phyloP scores from a whole-genome alignment of 257 asterid genomes.

The Nicotiana sylvestris region DNA sequence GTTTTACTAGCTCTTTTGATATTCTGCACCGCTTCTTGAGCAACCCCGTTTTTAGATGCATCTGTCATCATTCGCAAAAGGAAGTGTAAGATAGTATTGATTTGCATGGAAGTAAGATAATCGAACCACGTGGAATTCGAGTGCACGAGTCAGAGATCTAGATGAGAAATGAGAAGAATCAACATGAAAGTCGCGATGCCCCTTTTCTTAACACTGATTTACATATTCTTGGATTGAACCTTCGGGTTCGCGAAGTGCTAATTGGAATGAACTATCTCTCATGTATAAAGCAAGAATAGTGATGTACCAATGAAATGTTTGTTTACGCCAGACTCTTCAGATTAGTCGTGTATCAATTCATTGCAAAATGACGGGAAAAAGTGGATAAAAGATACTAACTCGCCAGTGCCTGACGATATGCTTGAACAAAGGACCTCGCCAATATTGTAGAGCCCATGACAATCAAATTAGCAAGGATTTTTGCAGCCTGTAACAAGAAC shows the following conservation, averaged over 20 bases:
- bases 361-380: background rate
- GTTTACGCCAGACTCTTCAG: background rate
- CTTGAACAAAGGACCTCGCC: constrained; percentile 58
- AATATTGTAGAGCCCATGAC: constrained; percentile 55
- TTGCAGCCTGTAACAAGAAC: constrained; percentile 45
- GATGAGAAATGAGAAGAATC: background rate
- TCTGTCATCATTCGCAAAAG: constrained; percentile 27
- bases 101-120: background rate
- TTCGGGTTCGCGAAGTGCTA: background rate
- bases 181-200: background rate
- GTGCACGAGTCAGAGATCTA: background rate
- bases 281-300: background rate
- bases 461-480: constrained; percentile 53
- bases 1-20: constrained; percentile 44
- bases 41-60: constrained; percentile 69
- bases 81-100: background rate
- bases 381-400: constrained; percentile 30
- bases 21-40: constrained; percentile 66
- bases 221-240: background rate
- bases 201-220: background rate
- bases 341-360: background rate
- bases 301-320: background rate
- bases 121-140: background rate
- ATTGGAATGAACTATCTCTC: background rate
- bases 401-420: constrained; percentile 70